Evolutionary conservation across 345 rosid species (phyloP).

Genomic region (Anacardium occidentale): DNA sequence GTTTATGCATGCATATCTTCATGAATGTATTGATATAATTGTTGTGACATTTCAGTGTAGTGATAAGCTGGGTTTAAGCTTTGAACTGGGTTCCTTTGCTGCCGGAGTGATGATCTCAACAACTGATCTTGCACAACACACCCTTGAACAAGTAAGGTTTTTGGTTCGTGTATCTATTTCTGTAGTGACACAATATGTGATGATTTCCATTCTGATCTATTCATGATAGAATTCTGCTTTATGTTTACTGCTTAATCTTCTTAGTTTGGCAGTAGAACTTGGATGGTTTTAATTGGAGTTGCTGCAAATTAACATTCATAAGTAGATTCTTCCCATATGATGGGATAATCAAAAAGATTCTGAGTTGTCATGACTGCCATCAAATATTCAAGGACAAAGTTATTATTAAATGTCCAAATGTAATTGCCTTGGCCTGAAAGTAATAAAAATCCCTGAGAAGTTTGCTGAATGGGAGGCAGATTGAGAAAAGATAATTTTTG

Average conservation of each 20-base stretch:
- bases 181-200: background rate
- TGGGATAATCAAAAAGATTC: no score
- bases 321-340: slow-evolving; percentile 2
- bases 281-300: background rate
- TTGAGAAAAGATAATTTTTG: no score
- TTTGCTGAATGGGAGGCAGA: no score
- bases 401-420: no score
- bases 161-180: slow-evolving; percentile 16
- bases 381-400: no score
- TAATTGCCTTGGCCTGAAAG: no score
- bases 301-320: background rate
- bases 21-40: slow-evolving; percentile 15
- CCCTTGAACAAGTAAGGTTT: slow-evolving; percentile 82
- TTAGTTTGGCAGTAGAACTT: slow-evolving; percentile 1
- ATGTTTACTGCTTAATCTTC: background rate
- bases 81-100: slow-evolving; percentile 97
- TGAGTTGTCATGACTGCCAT: background rate
- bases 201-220: slow-evolving; percentile 19
- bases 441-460: no score
- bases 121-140: slow-evolving; percentile 91
- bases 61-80: slow-evolving; percentile 94
- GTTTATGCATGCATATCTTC: background rate
- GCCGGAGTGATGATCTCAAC: slow-evolving; percentile 99
- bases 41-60: slow-evolving; percentile 72
- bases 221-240: slow-evolving; percentile 6